phyloP scores from a whole-genome alignment of 495 filamentous ascomycete genomes.

The Darksidea phi region DNA sequence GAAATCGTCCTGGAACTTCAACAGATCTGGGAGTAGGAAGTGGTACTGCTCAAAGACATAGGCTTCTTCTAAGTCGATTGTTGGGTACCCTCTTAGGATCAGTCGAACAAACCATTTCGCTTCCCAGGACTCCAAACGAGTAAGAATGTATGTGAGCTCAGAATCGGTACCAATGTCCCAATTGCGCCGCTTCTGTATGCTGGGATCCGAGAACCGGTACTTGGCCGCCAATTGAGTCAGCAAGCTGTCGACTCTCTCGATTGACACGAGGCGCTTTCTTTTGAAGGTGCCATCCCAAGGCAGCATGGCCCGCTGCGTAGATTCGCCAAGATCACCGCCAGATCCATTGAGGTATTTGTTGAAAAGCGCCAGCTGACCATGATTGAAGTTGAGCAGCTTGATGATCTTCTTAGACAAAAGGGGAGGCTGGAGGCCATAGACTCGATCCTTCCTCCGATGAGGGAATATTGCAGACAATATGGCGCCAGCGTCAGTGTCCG shows the following conservation, averaged over 20 bases:
- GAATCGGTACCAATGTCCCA: constrained; percentile 6
- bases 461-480: constrained; percentile 25
- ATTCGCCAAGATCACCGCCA: constrained; percentile 22
- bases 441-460: constrained; percentile 25
- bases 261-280: constrained; percentile 4
- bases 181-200: constrained; percentile 13
- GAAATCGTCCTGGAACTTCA: constrained; percentile 66
- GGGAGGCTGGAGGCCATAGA: constrained; percentile 14
- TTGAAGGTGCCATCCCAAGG: constrained; percentile 27
- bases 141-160: constrained; percentile 5
- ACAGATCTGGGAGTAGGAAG: constrained; percentile 53
- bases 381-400: constrained; percentile 22
- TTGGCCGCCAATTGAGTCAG: constrained; percentile 24
- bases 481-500: constrained; percentile 12
- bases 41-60: constrained; percentile 43
- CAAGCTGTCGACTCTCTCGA: constrained; percentile 13
- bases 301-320: constrained; percentile 7
- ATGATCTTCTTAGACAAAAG: constrained; percentile 16
- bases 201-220: constrained; percentile 28
- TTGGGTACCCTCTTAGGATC: constrained; percentile 71
- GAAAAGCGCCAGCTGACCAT: constrained; percentile 14
- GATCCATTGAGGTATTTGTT: constrained; percentile 6
- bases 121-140: constrained; percentile 59
- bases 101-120: constrained; percentile 87
- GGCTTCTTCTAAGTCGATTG: constrained; percentile 55